phyloP scores from a whole-genome alignment of 768 basidiomycete species.

The Tylopilus sp. region DNA sequence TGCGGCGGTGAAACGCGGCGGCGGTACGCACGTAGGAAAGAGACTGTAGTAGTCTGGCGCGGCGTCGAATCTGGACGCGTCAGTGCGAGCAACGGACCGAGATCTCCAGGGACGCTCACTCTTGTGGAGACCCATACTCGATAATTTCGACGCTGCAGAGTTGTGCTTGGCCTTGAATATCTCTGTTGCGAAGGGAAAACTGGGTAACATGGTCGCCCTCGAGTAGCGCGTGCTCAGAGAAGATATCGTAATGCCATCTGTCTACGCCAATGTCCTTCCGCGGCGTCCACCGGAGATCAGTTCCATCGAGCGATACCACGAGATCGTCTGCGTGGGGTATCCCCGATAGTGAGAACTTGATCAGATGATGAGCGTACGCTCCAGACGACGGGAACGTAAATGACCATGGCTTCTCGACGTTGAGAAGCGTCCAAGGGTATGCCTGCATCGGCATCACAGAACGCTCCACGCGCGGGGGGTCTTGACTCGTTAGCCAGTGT shows the following conservation, averaged over 20 bases:
- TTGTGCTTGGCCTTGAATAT: conserved; percentile 55
- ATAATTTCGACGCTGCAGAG: conserved; percentile 74
- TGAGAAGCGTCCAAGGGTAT: conserved; percentile 75
- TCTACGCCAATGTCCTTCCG: conserved; percentile 57
- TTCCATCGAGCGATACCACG: conserved; percentile 56
- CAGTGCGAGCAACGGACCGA: neutral
- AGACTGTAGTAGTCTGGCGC: conserved; percentile 57
- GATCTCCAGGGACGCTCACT: conserved; percentile 37
- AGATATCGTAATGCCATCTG: conserved; percentile 73
- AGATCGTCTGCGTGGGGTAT: conserved; percentile 53
- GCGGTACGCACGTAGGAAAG: conserved; percentile 70
- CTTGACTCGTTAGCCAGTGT: conserved; percentile 58
- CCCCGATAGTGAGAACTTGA: conserved; percentile 74
- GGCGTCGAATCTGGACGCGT: conserved; percentile 50
- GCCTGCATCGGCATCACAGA: conserved; percentile 71
- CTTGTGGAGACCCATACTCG: conserved; percentile 62
- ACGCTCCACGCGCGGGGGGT: conserved; percentile 51
- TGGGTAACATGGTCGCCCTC: conserved; percentile 55
- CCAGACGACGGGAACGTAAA: conserved; percentile 62
- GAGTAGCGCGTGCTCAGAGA: conserved; percentile 37
- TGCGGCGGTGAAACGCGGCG: no score
- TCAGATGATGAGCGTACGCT: conserved; percentile 52
- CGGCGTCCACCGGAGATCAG: conserved; percentile 53
- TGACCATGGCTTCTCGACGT: conserved; percentile 57
- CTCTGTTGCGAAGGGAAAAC: conserved; percentile 52